Base-by-base conservation (phyloP, 2,329 filamentous ascomycete species). In the Colletotrichum salicis region DNA sequence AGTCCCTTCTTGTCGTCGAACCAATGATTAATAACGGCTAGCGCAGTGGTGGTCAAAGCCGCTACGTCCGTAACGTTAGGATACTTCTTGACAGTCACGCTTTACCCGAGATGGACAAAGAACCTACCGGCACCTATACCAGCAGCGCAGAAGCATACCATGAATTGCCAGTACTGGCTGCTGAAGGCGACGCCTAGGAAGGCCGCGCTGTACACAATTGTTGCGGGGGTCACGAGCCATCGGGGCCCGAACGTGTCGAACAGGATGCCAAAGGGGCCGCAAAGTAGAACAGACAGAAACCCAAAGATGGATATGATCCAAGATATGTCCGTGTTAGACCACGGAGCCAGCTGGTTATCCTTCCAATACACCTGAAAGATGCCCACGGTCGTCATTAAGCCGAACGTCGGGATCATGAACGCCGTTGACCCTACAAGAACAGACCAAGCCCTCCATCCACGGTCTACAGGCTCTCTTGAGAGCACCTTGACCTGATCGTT, bases 301-400 rank as follows among this genome's bases (percentile, higher is more conserved):
- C 76, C 78, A 54, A 77, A 77, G 13, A 78, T 48, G 29, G 78
- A 79, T 13, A 76, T 75, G 62, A 79, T 78, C 77, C 77, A 80
- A n/a, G 76, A 74, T 6, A 77, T 73, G 13, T 76, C 69, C 35
- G 67, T 71, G 22, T 72, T 67, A 1, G 74, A 73, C 27, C 65
- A 67, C 11, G 24, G 64, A 5, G n/a, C 13, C 1, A 79, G 75
- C 65, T 79, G 72, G 33, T 77, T 66, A 4, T 70, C 58, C 33
- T 74, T 66, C 76, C 77, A 79, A 73, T 78, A 75, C 2, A 78
- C 75, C 62, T 77, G 76, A 67, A 80, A 78, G 8, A 80, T 74
- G 2, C 78, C 76, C 68, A 77, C 76, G 59, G 74, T 75, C 60
- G 76, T 78, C 60, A 80, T 76, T 12, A 79, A 71, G 8, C 77